Conservation (phyloP, 192 early-diverging fungal species). For the Gryganskiella cystojenkinii region DNA sequence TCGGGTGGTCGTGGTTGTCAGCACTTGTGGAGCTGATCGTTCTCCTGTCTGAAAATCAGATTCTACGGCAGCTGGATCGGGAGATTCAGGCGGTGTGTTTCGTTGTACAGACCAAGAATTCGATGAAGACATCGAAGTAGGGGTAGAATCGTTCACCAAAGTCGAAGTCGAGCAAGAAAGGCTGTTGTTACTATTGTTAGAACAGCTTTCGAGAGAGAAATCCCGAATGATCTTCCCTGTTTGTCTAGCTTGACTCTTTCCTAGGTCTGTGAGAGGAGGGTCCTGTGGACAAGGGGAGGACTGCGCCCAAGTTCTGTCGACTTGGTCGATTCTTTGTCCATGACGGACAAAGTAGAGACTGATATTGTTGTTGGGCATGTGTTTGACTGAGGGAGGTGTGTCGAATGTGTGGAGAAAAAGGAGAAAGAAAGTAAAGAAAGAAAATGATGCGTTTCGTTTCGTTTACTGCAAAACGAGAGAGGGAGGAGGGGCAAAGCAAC, state of each 20-base stretch:
- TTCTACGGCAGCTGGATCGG: neutral
- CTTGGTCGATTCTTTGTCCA: slow-evolving; percentile 52
- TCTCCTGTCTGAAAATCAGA: neutral
- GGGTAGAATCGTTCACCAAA: neutral
- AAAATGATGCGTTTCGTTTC: no score
- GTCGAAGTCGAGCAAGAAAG: neutral
- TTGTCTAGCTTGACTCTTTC: slow-evolving; percentile 39
- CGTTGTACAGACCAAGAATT: slow-evolving; percentile 16
- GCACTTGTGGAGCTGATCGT: neutral
- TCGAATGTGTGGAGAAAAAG: neutral
- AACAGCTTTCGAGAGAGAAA: slow-evolving; percentile 29
- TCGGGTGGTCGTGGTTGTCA: neutral
- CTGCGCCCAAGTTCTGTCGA: slow-evolving; percentile 33
- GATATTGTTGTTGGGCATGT: slow-evolving; percentile 38
- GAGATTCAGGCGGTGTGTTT: slow-evolving; percentile 40
- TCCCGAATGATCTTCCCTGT: slow-evolving; percentile 43
- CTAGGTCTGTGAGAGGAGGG: slow-evolving; percentile 45
- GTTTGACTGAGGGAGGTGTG: no score
- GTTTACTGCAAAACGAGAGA: no score
- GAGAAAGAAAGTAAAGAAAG: neutral
- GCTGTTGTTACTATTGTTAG: no score
- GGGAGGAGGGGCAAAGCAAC: neutral
- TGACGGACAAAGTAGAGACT: slow-evolving; percentile 52
- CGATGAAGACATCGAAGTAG: neutral
- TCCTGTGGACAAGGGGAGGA: slow-evolving; percentile 54